phyloP scores from a whole-genome alignment of 163 green algal genomes.

The Chloroidium sp. region DNA sequence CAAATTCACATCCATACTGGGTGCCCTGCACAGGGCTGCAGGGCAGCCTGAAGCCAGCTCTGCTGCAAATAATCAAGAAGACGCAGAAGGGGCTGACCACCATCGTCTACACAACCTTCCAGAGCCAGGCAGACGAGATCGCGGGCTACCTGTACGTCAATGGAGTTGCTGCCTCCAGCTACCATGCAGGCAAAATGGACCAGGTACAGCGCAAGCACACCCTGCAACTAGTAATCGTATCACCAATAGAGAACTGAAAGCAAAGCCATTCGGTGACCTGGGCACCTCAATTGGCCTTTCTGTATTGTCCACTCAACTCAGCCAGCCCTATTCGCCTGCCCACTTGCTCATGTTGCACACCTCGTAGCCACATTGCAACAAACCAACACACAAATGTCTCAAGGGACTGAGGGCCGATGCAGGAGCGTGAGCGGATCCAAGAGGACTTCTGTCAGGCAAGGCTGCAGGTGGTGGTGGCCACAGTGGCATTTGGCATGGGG shows the following conservation, averaged over 20 bases:
- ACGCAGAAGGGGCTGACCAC: constrained; percentile 4
- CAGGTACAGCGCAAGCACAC: neutral
- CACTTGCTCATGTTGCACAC: no score
- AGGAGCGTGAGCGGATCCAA: constrained; percentile 42
- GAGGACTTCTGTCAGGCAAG: constrained; percentile 38
- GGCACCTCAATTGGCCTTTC: no score
- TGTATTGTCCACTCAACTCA: no score
- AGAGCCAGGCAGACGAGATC: constrained; percentile 51
- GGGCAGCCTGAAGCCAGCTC: constrained; percentile 9
- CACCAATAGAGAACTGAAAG: no score
- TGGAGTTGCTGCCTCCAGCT: constrained; percentile 44
- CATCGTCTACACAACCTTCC: constrained; percentile 70
- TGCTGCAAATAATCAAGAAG: constrained; percentile 26
- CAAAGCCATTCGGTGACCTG: no score
- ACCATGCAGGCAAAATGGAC: constrained; percentile 61
- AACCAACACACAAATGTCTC: neutral
- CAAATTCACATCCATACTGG: constrained; percentile 12
- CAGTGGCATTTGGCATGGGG: constrained; percentile 92
- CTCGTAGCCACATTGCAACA: neutral
- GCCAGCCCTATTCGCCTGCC: no score
- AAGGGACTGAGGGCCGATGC: neutral
- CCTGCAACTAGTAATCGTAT: no score
- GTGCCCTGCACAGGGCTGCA: constrained; percentile 2
- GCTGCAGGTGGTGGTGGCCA: constrained; percentile 79
- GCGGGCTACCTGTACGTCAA: constrained; percentile 41